phyloP scores from a whole-genome alignment of 306 rosid genomes.

The Cucurbita argyrosperma region DNA sequence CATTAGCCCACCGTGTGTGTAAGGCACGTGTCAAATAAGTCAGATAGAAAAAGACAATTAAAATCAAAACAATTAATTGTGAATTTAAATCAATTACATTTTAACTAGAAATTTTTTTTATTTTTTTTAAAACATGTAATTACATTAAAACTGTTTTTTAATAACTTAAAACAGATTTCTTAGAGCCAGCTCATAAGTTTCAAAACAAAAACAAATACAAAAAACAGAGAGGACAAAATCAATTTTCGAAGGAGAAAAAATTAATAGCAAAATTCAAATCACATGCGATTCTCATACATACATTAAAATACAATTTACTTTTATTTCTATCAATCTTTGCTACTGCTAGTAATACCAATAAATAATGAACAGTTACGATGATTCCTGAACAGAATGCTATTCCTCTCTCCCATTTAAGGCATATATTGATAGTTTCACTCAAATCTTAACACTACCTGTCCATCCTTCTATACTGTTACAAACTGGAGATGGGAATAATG shows the following conservation, averaged over 20 bases:
- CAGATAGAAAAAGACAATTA: no score
- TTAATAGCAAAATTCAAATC: neutral
- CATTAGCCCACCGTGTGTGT: no score
- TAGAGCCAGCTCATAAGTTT: no score
- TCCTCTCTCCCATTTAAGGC: neutral
- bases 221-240: no score
- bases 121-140: no score
- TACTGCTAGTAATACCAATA: neutral
- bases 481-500: neutral
- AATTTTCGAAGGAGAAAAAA: neutral
- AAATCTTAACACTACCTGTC: constrained; percentile 1
- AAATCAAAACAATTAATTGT: no score
- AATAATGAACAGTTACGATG: constrained; percentile 2
- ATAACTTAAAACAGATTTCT: no score
- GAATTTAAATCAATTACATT: no score
- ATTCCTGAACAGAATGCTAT: neutral
- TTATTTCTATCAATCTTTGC: neutral
- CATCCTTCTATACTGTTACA: constrained; percentile 3
- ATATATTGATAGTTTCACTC: neutral
- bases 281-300: neutral
- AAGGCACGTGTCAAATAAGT: no score
- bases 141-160: no score
- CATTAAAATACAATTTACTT: neutral
- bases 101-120: no score
- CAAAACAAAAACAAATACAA: no score